Conservation (phyloP, 345 rosid genomes). For the Brassica incana region DNA sequence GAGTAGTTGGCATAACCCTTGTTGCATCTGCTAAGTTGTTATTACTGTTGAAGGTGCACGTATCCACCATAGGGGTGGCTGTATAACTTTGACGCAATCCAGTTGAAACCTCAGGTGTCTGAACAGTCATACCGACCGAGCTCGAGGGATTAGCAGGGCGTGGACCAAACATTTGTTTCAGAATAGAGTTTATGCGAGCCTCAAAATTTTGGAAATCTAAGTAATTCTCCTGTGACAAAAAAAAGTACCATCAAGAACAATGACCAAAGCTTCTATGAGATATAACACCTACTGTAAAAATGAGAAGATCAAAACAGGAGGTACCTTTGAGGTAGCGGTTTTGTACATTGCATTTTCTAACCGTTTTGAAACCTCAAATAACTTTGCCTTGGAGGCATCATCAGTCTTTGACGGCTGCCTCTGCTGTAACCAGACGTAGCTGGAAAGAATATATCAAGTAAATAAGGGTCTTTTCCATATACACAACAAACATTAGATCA, state of each 20-base stretch:
- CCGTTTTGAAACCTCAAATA: conserved; percentile 64
- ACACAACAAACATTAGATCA: conserved; percentile 18
- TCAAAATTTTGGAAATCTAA: conserved; percentile 63
- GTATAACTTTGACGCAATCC: conserved; percentile 54
- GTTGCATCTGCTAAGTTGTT: conserved; percentile 53
- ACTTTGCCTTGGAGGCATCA: conserved; percentile 51
- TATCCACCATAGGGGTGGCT: conserved; percentile 59
- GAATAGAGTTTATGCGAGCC: conserved; percentile 51
- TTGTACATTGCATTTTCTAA: conserved; percentile 67
- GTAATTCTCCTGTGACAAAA: conserved; percentile 68
- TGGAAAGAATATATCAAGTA: conserved; percentile 35
- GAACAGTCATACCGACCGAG: conserved; percentile 67
- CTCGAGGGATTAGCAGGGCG: conserved; percentile 60
- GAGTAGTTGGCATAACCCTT: conserved; percentile 54
- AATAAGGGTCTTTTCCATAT: conserved; percentile 3
- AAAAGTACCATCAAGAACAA: conserved; percentile 15
- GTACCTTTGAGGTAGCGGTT: conserved; percentile 68
- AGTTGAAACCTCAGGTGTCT: conserved; percentile 76
- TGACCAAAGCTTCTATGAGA: not conserved
- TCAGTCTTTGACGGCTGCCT: conserved; percentile 49
- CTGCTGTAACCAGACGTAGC: conserved; percentile 54
- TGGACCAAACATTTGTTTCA: conserved; percentile 43
- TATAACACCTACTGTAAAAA: not conserved
- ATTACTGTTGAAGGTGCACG: conserved; percentile 43
- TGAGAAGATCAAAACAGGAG: conserved; percentile 19